These are phyloP conservation scores for Lecanicillium sp. DNA, from an alignment of 2,329 filamentous ascomycete species.

Conservation along the genomic window DNA sequence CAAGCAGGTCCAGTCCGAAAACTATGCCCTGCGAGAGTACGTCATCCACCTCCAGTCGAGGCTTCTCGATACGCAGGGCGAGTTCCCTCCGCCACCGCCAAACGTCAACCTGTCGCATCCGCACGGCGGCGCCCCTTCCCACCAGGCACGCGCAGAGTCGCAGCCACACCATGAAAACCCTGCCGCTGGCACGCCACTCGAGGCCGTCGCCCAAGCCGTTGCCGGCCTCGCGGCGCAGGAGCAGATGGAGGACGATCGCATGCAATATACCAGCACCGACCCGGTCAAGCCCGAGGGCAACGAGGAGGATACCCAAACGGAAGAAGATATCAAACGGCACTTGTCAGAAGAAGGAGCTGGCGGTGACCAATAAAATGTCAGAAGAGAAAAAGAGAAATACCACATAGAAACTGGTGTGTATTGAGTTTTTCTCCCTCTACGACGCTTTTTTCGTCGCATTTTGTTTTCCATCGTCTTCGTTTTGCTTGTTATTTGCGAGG, in stretches of 20 bases:
- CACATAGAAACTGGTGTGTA: background rate
- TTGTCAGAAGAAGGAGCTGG: slow-evolving; percentile 26
- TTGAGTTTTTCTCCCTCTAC: too few species aligned
- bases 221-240: slow-evolving; percentile 34
- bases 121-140: slow-evolving; percentile 9
- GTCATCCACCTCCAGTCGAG: slow-evolving; percentile 84
- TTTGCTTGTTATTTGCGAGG: slow-evolving; percentile 1
- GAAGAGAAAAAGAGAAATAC: background rate
- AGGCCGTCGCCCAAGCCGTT: slow-evolving; percentile 43
- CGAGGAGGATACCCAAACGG: slow-evolving; percentile 36
- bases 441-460: background rate
- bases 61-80: slow-evolving; percentile 73
- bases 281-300: slow-evolving; percentile 27
- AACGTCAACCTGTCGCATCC: slow-evolving; percentile 59
- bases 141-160: slow-evolving; percentile 6
- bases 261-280: slow-evolving; percentile 23
- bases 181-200: slow-evolving; percentile 31
- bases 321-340: slow-evolving; percentile 49
- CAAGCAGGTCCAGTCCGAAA: slow-evolving; percentile 79
- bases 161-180: slow-evolving; percentile 12
- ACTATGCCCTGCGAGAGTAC: slow-evolving; percentile 86
- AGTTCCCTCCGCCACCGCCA: slow-evolving; percentile 75
- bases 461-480: background rate
- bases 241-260: slow-evolving; percentile 25
- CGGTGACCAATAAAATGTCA: background rate